Base-by-base conservation (phyloP, 805 yeast species). In the Metschnikowia borealis region DNA sequence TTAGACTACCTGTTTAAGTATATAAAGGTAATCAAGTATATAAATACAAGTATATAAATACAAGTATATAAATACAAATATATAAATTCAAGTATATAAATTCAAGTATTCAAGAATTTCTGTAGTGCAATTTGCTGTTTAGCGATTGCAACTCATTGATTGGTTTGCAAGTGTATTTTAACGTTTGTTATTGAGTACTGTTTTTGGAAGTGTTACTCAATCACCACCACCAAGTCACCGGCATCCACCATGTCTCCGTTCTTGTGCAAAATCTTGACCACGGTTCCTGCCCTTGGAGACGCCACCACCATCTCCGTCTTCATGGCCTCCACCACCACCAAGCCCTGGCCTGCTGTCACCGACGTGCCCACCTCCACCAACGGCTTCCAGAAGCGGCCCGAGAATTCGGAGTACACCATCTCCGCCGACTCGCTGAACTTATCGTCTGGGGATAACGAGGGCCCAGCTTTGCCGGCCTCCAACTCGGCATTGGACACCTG, bases 321-420 rank as follows among this genome's bases (percentile, higher is more conserved):
- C 99, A 92, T 92, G 49, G 99, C 98, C 69, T 92, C 99, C 48
- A 92, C 88, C 37, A 94, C 89, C 57, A 92, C 80, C 54, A 92
- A 75, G 4, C 89, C 89, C 60, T 89, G 92, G 33, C 91, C 95
- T 43, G 71, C 78, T 47, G 74, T 70, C 26, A 92, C 95, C 5
- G 56, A 69, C 60, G 87, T 94, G 21, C 97, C 97, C 42, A 79
- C 91, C 50, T 77, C 70, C 29, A 86, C 95, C 57, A 90, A 71
- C 1, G 95, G 82, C 69, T 94, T 92, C 99, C 99, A 92, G 78
- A 87, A 90, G 59, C 98, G 79, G 49, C 98, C 99, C n/a, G 96
- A 87, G 66, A 83, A 94, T 67, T 94, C 97, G 20, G 97, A 90
- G 65, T 91, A 91, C 17, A 91, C 88, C 73, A 87, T 64, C 62